Conservation (phyloP, 2,329 filamentous ascomycete species). For the Stemphylium vesicarium region DNA sequence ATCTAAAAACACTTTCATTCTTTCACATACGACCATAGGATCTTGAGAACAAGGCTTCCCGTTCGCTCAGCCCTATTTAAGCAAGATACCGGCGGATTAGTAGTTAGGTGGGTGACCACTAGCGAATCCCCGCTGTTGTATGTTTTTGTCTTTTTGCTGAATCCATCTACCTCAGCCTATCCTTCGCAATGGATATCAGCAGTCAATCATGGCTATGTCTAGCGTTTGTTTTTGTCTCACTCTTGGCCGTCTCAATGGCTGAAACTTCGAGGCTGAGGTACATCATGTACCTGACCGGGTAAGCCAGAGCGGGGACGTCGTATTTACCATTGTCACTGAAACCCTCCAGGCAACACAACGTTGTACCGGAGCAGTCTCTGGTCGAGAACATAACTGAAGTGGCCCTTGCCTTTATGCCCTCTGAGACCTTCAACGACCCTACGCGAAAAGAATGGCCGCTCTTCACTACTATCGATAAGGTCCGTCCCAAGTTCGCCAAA, state of each 20-base stretch:
- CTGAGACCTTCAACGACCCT: constrained; percentile 35
- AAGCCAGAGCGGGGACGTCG: not conserved
- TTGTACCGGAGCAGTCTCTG: constrained; percentile 27
- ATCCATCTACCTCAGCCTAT: not conserved
- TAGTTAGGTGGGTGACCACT: too few species aligned
- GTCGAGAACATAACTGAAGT: constrained; percentile 37
- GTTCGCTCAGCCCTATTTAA: too few species aligned
- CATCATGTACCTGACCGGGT: constrained; percentile 10
- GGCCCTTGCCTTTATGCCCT: constrained; percentile 40
- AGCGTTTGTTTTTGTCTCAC: not conserved
- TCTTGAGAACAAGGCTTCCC: too few species aligned
- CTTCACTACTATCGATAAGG: constrained; percentile 34
- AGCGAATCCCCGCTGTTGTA: too few species aligned
- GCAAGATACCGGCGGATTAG: too few species aligned
- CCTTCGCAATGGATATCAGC: not conserved
- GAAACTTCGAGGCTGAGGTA: constrained; percentile 1
- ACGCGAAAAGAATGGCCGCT: constrained; percentile 30
- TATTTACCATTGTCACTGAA: not conserved
- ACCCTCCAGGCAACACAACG: constrained; percentile 32
- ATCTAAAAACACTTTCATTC: too few species aligned
- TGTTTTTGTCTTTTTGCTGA: not conserved
- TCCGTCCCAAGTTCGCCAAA: constrained; percentile 52
- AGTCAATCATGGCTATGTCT: not conserved
- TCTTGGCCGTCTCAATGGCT: not conserved
- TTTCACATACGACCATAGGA: too few species aligned